Percentiles rank a stretch among this genome's conserved stretches.
Evolutionary conservation across 1,284 basidiomycete species (phyloP).

Genomic region (Austropuccinia psidii): DNA sequence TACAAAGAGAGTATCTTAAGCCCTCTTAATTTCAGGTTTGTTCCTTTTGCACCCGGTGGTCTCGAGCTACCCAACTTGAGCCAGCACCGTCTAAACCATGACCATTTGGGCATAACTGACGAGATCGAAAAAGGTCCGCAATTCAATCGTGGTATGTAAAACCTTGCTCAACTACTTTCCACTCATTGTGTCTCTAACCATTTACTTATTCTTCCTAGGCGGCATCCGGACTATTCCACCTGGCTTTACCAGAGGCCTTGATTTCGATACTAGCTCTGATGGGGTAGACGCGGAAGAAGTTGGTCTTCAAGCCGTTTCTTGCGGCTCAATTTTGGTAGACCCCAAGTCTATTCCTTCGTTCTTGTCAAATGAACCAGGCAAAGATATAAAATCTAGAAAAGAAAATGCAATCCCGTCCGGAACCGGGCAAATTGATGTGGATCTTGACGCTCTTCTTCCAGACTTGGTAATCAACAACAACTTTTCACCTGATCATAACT

Average conservation of each 20-base stretch:
- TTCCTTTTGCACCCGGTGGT: conserved; percentile 29
- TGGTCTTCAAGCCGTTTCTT: conserved; percentile 40
- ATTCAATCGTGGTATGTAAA: conserved; percentile 12
- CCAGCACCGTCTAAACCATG: not conserved
- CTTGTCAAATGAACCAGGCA: too few relatives aligned
- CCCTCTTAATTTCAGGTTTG: not conserved
- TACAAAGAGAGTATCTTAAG: not conserved
- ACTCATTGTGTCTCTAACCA: not conserved
- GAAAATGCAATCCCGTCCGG: not conserved
- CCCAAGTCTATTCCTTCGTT: conserved; percentile 36
- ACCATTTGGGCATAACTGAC: not conserved
- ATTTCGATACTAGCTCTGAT: conserved; percentile 53
- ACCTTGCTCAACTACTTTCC: not conserved
- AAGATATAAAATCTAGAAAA: conserved; percentile 15
- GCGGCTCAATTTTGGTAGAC: not conserved
- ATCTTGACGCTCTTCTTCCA: conserved; percentile 20
- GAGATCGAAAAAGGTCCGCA: conserved; percentile 31
- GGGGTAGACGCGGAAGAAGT: conserved; percentile 47
- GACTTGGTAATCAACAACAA: conserved; percentile 18
- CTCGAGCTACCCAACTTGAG: not conserved
- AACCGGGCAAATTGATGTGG: conserved; percentile 17
- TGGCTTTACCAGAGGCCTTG: conserved; percentile 56
- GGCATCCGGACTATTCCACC: conserved; percentile 49
- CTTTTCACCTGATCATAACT: too few relatives aligned
- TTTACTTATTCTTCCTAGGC: conserved; percentile 36